Evolutionary conservation across 129 eudicot species (phyloP).

Genomic region (Artemisia tridentata): DNA sequence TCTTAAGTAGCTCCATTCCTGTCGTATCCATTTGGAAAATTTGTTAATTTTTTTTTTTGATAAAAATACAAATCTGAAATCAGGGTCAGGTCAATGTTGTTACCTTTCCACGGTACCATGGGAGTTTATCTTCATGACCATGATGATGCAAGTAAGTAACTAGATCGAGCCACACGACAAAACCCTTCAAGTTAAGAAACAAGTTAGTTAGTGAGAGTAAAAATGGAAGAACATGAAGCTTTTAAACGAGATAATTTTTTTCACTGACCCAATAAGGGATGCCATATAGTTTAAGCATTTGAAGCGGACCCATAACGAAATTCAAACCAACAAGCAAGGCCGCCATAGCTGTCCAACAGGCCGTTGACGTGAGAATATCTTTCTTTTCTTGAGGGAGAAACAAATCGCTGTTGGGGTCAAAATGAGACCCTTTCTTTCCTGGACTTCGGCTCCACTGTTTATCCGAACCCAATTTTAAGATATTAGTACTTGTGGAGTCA

Average conservation of each 20-base stretch:
- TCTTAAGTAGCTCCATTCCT: constrained; percentile 98
- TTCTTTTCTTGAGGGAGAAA: constrained; percentile 70
- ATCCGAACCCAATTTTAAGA: not conserved
- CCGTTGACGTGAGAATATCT: constrained; percentile 80
- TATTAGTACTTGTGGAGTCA: not conserved
- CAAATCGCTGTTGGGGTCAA: constrained; percentile 72
- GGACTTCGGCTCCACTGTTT: constrained; percentile 91
- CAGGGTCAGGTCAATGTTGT: constrained; percentile 12
- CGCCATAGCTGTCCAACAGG: constrained; percentile 88
- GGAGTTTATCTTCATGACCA: constrained; percentile 90
- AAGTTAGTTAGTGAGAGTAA: constrained; percentile 3
- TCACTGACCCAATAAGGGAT: constrained; percentile 81
- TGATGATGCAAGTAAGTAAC: constrained; percentile 97
- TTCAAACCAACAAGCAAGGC: constrained; percentile 71
- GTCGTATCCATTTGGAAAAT: constrained; percentile 13
- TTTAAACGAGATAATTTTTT: not conserved
- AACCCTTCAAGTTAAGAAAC: constrained; percentile 47
- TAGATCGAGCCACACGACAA: constrained; percentile 78
- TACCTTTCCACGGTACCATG: constrained; percentile 98
- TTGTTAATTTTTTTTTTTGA: not conserved
- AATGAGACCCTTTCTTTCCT: constrained; percentile 92
- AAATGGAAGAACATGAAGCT: not conserved
- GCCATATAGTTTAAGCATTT: constrained; percentile 84
- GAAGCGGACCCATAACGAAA: constrained; percentile 79
- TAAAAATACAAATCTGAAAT: constrained; percentile 8